These are phyloP conservation scores for Podospora comata DNA, from an alignment of 495 filamentous ascomycete genomes.

Conservation along the genomic window DNA sequence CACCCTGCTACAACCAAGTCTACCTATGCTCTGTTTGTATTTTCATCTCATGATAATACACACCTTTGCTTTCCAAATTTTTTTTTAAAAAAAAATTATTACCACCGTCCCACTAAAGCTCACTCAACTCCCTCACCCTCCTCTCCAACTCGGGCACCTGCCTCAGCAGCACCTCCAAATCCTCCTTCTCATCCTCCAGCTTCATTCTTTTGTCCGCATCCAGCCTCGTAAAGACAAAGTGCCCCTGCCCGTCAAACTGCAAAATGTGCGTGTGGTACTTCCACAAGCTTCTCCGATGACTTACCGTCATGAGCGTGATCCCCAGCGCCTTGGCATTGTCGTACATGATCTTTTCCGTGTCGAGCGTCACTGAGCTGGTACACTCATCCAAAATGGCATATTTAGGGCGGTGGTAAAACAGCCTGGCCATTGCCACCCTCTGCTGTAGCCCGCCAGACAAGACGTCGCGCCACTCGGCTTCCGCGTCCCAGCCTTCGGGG, in stretches of 20 bases:
- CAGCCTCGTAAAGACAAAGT: conserved; percentile 83
- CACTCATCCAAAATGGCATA: conserved; percentile 97
- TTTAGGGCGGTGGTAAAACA: conserved; percentile 92
- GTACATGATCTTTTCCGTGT: conserved; percentile 95
- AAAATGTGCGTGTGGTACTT: conserved; percentile 90
- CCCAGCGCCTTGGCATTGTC: conserved; percentile 87
- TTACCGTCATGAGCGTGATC: conserved; percentile 95
- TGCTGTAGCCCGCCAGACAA: conserved; percentile 90
- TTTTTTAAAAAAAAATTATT: background rate
- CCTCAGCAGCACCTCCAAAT: conserved; percentile 78
- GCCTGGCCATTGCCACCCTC: conserved; percentile 92
- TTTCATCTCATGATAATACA: background rate
- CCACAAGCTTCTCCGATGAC: conserved; percentile 87
- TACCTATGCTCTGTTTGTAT: background rate
- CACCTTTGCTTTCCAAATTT: too few relatives aligned
- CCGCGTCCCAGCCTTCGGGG: conserved; percentile 81
- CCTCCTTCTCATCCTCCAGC: conserved; percentile 96
- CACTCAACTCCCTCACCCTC: conserved; percentile 70
- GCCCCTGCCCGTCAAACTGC: conserved; percentile 93
- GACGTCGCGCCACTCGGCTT: conserved; percentile 93
- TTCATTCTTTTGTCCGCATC: conserved; percentile 83
- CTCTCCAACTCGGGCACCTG: conserved; percentile 84
- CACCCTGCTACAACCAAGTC: background rate
- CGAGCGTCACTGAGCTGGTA: conserved; percentile 86
- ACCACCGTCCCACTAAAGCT: background rate